These are phyloP conservation scores for Camelina hispida DNA, from an alignment of 345 rosid genomes.

Conservation along the genomic window DNA sequence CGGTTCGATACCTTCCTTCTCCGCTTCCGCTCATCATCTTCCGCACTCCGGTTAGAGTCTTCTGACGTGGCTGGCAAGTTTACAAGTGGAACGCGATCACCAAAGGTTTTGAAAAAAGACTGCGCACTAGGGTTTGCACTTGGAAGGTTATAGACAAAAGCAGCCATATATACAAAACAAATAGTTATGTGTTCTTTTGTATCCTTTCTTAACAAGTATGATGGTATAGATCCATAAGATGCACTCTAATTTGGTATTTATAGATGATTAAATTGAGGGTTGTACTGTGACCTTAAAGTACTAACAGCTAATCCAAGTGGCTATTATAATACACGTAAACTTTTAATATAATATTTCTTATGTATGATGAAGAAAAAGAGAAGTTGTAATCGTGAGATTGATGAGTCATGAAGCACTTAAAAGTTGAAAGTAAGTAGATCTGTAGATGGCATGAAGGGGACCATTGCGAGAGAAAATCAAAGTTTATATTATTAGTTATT, in stretches of 20 bases:
- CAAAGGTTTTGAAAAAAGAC: not conserved
- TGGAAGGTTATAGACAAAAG: constrained; percentile 11
- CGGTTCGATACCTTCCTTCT: constrained; percentile 38
- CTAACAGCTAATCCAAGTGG: not conserved
- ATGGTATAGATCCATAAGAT: constrained; percentile 9
- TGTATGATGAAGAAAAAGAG: not conserved
- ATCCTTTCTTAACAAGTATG: constrained; percentile 1
- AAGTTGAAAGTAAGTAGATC: not conserved
- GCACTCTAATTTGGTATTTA: constrained; percentile 12
- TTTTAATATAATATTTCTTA: not conserved
- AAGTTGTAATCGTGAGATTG: constrained; percentile 6
- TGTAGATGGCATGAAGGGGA: constrained; percentile 4
- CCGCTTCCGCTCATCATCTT: constrained; percentile 32
- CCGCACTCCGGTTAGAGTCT: not conserved
- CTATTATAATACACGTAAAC: not conserved
- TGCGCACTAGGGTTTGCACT: constrained; percentile 8
- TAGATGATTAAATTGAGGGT: constrained; percentile 7
- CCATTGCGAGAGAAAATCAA: constrained; percentile 20
- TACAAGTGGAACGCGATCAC: not conserved
- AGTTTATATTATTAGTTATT: not conserved
- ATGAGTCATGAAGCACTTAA: constrained; percentile 27
- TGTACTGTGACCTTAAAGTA: not conserved
- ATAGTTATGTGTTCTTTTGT: not conserved
- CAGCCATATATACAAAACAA: constrained; percentile 18
- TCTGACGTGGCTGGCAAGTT: constrained; percentile 17